Evolutionary conservation across 1,284 basidiomycete species (phyloP), one percentile per base, ranked within the genome.

Genomic region (Moesziomyces globuligerus): DNA sequence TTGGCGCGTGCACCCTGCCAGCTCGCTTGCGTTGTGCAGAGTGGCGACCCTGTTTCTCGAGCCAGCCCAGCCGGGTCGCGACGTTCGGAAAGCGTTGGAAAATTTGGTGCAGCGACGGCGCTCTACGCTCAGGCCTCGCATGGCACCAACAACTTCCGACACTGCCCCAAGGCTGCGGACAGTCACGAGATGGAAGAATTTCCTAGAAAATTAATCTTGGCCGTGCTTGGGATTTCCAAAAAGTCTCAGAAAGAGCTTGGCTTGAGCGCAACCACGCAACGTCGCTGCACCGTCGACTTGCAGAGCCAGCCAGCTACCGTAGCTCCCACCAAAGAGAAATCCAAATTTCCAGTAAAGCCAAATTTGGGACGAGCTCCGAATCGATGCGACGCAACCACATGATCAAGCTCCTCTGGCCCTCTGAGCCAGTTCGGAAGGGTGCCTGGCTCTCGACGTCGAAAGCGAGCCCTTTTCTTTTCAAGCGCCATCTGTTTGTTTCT

Each of bases 1-100:
- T n/a, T 21, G 32, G 45, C 34, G 24, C 21, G 24, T 28, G 34
- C 40, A 29, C 32, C 48, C 48, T 25, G 39, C 26, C 45, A 39
- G 28, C 34, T 7, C 24, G 24, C 37, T 11, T 18, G 13, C 20
- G 37, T 18, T 40, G 29, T 20, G 5, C 15, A n/a, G 37, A 38
- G 41, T 48, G 53, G 48, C 47, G 46, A 29, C 34, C n/a, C 37
- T 41, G 37, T n/a, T n/a, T n/a, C n/a, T n/a, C n/a, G n/a, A n/a
- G n/a, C n/a, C n/a, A n/a, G n/a, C n/a, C n/a, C n/a, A n/a, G n/a
- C n/a, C n/a, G n/a, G n/a, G n/a, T 34, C 32, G 32, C 32, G 32
- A 34, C 32, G 32, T 17, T 34, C 32, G 11, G 32, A 34, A 17
- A 34, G 4, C 6, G 32, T 17, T 34, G 32, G 32, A 34, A n/a